These are phyloP conservation scores for Candida ipomoeae DNA, from an alignment of 805 yeast genomes.

Conservation along the genomic window DNA sequence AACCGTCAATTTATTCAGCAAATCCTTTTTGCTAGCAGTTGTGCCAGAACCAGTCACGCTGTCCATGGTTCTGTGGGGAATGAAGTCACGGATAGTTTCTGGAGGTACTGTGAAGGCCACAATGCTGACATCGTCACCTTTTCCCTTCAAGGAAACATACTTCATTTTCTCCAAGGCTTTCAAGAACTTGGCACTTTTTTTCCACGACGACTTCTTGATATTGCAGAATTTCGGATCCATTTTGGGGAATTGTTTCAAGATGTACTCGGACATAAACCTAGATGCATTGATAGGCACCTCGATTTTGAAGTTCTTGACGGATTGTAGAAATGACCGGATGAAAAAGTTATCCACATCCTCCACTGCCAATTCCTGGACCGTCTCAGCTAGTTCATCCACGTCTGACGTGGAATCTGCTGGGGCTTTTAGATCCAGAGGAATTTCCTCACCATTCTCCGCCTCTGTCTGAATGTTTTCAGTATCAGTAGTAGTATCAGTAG, in stretches of 20 bases:
- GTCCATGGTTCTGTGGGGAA: slow-evolving; percentile 48
- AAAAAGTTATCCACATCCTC: slow-evolving; percentile 76
- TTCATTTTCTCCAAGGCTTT: slow-evolving; percentile 81
- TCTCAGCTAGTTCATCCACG: slow-evolving; percentile 28
- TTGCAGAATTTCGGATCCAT: slow-evolving; percentile 51
- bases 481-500: too few species aligned
- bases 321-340: slow-evolving; percentile 63
- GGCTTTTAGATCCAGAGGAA: background rate
- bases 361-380: slow-evolving; percentile 38
- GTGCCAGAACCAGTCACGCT: slow-evolving; percentile 22
- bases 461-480: background rate
- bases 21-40: slow-evolving; percentile 23
- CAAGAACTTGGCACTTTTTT: slow-evolving; percentile 78
- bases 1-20: slow-evolving; percentile 25
- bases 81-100: slow-evolving; percentile 53
- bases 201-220: slow-evolving; percentile 83
- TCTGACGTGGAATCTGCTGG: background rate
- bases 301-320: slow-evolving; percentile 54
- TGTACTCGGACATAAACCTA: slow-evolving; percentile 64
- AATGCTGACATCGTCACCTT: slow-evolving; percentile 74
- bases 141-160: slow-evolving; percentile 70
- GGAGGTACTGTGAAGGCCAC: slow-evolving; percentile 13
- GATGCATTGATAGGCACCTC: slow-evolving; percentile 71
- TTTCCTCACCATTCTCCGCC: background rate
- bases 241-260: slow-evolving; percentile 70